Conservation (phyloP, 176 grass and related monocot species). For the Triticum dicoccoides region DNA sequence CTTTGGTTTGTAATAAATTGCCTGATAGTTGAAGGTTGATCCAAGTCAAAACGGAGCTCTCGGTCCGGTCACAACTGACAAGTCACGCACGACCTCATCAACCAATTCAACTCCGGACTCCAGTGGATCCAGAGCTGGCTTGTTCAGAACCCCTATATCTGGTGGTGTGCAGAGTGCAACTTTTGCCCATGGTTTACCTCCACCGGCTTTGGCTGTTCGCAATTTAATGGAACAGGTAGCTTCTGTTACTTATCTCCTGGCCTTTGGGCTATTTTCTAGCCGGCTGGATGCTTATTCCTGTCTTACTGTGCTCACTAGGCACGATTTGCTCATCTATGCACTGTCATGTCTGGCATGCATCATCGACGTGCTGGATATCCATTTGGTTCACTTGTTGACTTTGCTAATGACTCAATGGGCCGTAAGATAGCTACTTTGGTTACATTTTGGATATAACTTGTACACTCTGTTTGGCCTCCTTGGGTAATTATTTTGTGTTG, state of each 20-base stretch:
- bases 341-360: slow-evolving; percentile 97
- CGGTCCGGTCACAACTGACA: slow-evolving; percentile 4
- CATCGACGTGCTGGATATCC: slow-evolving; percentile 88
- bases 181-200: slow-evolving; percentile 82
- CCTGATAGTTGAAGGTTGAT: slow-evolving; percentile 18
- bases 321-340: slow-evolving; percentile 88
- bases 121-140: slow-evolving; percentile 71
- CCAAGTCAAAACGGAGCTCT: slow-evolving; percentile 40
- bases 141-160: slow-evolving; percentile 97
- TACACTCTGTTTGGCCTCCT: background rate
- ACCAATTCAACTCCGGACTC: slow-evolving; percentile 9
- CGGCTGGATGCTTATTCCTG: background rate
- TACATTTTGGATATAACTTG: background rate
- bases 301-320: slow-evolving; percentile 47
- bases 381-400: slow-evolving; percentile 97
- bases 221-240: slow-evolving; percentile 97
- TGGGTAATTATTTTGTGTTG: slow-evolving; percentile 7
- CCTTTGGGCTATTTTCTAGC: background rate
- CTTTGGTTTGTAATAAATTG: background rate
- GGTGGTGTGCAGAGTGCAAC: slow-evolving; percentile 98
- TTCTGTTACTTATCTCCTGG: background rate
- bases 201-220: slow-evolving; percentile 86
- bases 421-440: slow-evolving; percentile 57
- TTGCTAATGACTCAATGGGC: slow-evolving; percentile 86
- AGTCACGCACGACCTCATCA: slow-evolving; percentile 4